Evolutionary conservation across 495 filamentous ascomycete genomes (phyloP).

Genomic region (Aspergillus incahuasiensis): DNA sequence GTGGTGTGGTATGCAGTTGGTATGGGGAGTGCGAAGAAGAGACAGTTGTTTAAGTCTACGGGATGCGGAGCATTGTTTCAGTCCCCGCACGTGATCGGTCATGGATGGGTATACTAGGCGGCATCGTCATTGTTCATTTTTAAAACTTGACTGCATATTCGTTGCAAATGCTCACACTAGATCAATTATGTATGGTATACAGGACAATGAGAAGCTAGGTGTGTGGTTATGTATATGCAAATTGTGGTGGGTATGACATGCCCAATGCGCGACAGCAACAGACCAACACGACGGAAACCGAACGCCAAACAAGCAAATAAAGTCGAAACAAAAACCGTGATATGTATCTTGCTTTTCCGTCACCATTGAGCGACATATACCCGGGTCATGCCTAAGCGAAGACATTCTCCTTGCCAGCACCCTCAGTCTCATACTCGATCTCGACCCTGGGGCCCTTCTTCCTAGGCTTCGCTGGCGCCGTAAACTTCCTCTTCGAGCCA

Average conservation of each 20-base stretch:
- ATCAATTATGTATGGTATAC: conserved; percentile 8
- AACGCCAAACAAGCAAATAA: conserved; percentile 43
- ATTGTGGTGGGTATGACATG: conserved; percentile 36
- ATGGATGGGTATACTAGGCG: neutral
- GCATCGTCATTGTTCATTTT: neutral
- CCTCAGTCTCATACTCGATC: conserved; percentile 69
- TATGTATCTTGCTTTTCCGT: conserved; percentile 22
- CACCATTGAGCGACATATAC: conserved; percentile 2
- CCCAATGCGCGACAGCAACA: conserved; percentile 31
- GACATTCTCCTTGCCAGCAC: conserved; percentile 42
- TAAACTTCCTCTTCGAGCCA: conserved; percentile 67
- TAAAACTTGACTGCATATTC: neutral
- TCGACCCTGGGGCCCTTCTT: conserved; percentile 65
- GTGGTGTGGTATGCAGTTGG: neutral
- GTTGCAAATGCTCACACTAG: neutral
- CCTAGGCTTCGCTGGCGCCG: conserved; percentile 54
- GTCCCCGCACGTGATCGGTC: conserved; percentile 13
- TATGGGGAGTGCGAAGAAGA: neutral
- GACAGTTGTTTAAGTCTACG: neutral
- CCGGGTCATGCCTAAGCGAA: conserved; percentile 30
- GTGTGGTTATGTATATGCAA: conserved; percentile 28
- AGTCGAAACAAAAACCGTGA: conserved; percentile 14
- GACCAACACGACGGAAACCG: conserved; percentile 19
- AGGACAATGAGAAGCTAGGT: conserved; percentile 15
- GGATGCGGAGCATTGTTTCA: conserved; percentile 11